phyloP scores from a whole-genome alignment of 2,329 filamentous ascomycete genomes.

The Pseudophaeomoniella oleicola region DNA sequence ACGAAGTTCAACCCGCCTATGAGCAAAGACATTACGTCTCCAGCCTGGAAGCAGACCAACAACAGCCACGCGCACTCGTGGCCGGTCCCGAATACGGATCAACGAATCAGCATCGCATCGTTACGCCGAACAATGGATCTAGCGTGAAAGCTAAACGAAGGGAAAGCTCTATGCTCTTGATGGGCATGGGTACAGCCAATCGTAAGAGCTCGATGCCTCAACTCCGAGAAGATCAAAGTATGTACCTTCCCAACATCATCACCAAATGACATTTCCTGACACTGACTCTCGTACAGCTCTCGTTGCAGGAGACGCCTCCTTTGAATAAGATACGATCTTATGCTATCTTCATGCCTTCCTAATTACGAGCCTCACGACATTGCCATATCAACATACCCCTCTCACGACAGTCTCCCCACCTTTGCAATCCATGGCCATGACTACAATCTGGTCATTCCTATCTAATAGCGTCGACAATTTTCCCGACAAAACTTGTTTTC shows the following conservation, averaged over 20 bases:
- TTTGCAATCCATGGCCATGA: too few relatives aligned
- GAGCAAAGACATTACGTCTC: conserved; percentile 20
- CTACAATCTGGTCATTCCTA: too few relatives aligned
- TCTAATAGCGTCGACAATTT: too few relatives aligned
- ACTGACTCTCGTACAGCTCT: neutral
- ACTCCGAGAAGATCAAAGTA: conserved; percentile 12
- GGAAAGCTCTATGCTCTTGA: conserved; percentile 33
- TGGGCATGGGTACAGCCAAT: conserved; percentile 19
- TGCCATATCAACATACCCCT: too few relatives aligned
- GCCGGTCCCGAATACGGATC: conserved; percentile 13
- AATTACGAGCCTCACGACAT: too few relatives aligned
- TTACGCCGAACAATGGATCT: conserved; percentile 22
- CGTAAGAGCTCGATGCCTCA: conserved; percentile 13
- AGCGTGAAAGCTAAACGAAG: conserved; percentile 29
- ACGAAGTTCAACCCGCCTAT: conserved; percentile 36
- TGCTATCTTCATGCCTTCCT: too few relatives aligned
- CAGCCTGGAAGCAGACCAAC: conserved; percentile 13
- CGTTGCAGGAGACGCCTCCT: neutral
- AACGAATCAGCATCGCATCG: conserved; percentile 20
- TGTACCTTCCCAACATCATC: conserved; percentile 3
- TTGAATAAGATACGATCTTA: too few relatives aligned
- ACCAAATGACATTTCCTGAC: neutral
- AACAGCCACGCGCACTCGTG: conserved; percentile 4
- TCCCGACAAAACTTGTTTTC: too few relatives aligned
- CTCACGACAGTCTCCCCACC: too few relatives aligned